Evolutionary conservation across 192 early-diverging fungal genomes (phyloP).

Genomic region (Rhizophagus prolifer): DNA sequence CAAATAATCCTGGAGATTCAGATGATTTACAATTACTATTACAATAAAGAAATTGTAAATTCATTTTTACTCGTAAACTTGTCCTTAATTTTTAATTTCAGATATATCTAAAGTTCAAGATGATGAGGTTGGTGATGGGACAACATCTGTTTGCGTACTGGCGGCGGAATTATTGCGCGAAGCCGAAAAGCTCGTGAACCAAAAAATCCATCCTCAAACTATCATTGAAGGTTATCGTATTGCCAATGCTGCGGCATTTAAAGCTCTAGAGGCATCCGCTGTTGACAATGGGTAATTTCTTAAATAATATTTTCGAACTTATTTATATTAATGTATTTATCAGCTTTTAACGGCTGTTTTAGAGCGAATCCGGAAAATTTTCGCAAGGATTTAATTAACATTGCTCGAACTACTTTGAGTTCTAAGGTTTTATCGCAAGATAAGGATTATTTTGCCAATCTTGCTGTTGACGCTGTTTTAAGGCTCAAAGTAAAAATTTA

Average conservation of each 20-base stretch:
- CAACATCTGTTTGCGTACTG: constrained; percentile 98
- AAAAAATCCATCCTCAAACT: constrained; percentile 97
- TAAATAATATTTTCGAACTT: neutral
- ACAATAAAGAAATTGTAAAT: too few relatives aligned
- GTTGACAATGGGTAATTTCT: constrained; percentile 54
- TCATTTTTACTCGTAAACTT: neutral
- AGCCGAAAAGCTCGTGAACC: constrained; percentile 88
- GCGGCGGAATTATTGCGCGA: constrained; percentile 94
- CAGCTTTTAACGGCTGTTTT: constrained; percentile 36
- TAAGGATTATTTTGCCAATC: constrained; percentile 93
- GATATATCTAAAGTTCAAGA: constrained; percentile 99
- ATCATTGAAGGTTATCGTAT: constrained; percentile 95
- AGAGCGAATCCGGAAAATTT: constrained; percentile 69
- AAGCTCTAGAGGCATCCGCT: constrained; percentile 78
- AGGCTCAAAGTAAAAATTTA: constrained; percentile 69
- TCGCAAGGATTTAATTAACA: constrained; percentile 91
- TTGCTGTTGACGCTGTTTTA: constrained; percentile 96
- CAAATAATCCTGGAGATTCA: too few relatives aligned
- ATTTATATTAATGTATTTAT: neutral
- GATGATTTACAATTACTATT: too few relatives aligned
- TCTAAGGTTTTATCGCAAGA: constrained; percentile 96
- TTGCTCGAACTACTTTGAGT: constrained; percentile 95
- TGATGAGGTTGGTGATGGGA: constrained; percentile 99
- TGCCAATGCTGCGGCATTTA: constrained; percentile 79
- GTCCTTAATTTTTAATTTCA: constrained; percentile 4